Evolutionary conservation across 352 stramenopile genomes (phyloP), one percentile per base, ranked within the genome.

Genomic region (Pseudoperonospora humuli): DNA sequence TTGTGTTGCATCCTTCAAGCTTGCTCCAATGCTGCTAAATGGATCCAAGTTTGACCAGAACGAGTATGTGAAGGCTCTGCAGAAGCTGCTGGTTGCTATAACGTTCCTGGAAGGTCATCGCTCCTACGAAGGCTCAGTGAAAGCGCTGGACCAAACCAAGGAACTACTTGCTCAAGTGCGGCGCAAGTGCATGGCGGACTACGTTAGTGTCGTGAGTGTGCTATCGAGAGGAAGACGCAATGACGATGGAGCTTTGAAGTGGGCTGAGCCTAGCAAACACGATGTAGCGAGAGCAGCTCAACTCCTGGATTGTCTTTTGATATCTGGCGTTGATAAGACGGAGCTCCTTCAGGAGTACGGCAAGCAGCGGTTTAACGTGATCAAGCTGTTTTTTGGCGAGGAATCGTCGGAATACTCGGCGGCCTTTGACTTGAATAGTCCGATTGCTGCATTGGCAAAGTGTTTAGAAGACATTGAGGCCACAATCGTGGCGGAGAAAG

Each of bases 71-170:
- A 57, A 61, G 32, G 61, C 79, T 23, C 50, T 92, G 17, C 56
- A 84, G 32, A 80, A 81, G 50, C 51, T 92, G 21, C 41, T 89
- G 41, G 51, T 69, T n/a, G 65, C 76, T 0, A 84, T 88, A 35
- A 37, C 54, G 10, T 92, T 92, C 38, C 53, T 88, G 4, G 75
- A 88, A 50, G 62, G 31, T 27, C 80, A 92, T 26, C 23, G 7
- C 14, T 64, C 59, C 20, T 89, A 88, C 51, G 76, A 89, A 70
- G 75, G 80, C 7, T 88, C 75, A 3, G 50, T 56, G 76, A 89
- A 70, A 73, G 80, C 7, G 86, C 75, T 2, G 50, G 54, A 89
- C 2, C 72, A 86, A 34, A 49, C 76, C 10, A 73, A 58, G 13
- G 74, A 88, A 3, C 45, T 88, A 21, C 67, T 88, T 5, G 21